A percentile compares a stretch with the other conserved stretches of the same genome.
Evolutionary conservation across 1,284 basidiomycete species (phyloP).

Genomic region (Puccinia novopanici): DNA sequence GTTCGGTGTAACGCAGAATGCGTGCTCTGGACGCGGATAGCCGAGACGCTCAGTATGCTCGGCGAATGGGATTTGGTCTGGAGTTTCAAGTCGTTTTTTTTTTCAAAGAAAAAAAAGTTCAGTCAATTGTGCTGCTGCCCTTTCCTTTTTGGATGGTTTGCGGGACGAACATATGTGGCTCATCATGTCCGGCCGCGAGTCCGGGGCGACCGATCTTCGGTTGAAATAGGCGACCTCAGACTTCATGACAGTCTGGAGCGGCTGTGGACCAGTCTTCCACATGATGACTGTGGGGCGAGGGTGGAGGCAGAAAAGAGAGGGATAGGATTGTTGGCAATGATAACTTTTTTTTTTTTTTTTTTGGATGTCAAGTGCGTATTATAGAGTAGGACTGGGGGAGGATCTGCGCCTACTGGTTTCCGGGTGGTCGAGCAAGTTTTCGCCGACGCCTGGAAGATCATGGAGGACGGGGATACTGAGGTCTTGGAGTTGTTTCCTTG

Average conservation of each 20-base stretch:
- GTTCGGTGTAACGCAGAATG: slow-evolving; percentile 61
- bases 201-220: slow-evolving; percentile 24
- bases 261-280: slow-evolving; percentile 59
- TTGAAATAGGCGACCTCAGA: slow-evolving; percentile 59
- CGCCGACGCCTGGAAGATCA: slow-evolving; percentile 64
- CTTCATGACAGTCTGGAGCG: slow-evolving; percentile 59
- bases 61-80: slow-evolving; percentile 58
- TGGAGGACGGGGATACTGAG: slow-evolving; percentile 61
- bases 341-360: too few relatives aligned
- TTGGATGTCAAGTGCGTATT: too few relatives aligned
- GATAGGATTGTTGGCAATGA: too few relatives aligned
- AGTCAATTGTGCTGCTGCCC: neutral
- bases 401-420: slow-evolving; percentile 56
- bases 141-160: neutral
- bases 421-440: slow-evolving; percentile 65
- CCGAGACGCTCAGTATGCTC: slow-evolving; percentile 59
- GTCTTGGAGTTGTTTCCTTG: slow-evolving; percentile 60
- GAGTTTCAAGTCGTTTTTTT: neutral
- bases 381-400: too few relatives aligned
- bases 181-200: slow-evolving; percentile 58
- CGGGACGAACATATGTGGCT: slow-evolving; percentile 54
- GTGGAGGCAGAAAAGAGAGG: too few relatives aligned
- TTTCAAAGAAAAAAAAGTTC: too few relatives aligned
- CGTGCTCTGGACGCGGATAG: slow-evolving; percentile 58
- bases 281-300: slow-evolving; percentile 49